Percentiles rank a stretch among this genome's conserved stretches.
These are phyloP conservation scores for Eucalyptus polybractea DNA, from an alignment of 345 rosid species.

Conservation along the genomic window DNA sequence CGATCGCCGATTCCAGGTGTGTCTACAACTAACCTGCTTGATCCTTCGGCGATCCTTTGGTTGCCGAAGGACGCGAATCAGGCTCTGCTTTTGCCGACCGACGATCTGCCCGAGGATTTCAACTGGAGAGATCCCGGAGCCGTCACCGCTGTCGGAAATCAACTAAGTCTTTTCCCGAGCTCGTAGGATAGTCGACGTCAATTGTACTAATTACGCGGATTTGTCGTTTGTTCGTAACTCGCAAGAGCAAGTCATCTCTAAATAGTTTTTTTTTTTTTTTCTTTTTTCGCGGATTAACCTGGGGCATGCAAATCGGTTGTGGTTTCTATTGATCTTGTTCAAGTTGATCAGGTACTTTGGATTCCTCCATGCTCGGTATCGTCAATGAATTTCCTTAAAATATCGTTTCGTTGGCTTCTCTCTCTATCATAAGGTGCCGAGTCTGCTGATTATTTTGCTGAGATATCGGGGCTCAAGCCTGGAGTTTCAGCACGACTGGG, in stretches of 20 bases:
- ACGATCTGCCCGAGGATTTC: conserved; percentile 64
- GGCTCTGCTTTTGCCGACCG: conserved; percentile 80
- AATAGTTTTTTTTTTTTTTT: neutral
- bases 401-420: neutral
- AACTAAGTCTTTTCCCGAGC: conserved; percentile 11
- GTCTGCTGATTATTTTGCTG: neutral
- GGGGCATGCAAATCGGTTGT: neutral
- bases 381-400: neutral
- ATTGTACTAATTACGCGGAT: neutral
- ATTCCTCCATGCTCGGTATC: neutral
- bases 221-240: neutral
- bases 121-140: conserved; percentile 42
- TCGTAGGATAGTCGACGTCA: neutral
- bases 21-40: too few species aligned
- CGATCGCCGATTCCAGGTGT: too few species aligned
- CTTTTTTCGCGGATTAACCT: too few species aligned
- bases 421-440: neutral
- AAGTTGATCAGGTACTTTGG: neutral
- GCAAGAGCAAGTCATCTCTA: neutral
- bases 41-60: conserved; percentile 3
- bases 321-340: neutral
- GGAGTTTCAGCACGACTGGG: conserved; percentile 92
- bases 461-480: conserved; percentile 61
- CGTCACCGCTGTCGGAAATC: neutral
- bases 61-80: conserved; percentile 61